phyloP scores from a whole-genome alignment of 2,329 filamentous ascomycete species.

The Uncinocarpus reesii region DNA sequence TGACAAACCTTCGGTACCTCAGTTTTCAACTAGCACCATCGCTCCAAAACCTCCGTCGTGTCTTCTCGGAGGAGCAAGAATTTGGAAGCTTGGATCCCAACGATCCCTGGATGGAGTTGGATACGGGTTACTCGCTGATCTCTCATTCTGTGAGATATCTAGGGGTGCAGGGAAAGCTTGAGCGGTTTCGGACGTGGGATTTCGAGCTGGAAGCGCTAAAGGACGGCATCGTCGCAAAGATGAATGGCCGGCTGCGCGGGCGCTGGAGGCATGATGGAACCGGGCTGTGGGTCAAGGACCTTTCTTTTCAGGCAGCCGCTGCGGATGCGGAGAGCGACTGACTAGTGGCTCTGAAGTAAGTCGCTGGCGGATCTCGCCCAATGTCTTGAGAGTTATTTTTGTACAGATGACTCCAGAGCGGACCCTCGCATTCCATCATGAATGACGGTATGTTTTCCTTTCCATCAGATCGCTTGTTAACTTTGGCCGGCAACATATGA shows the following conservation, averaged over 20 bases:
- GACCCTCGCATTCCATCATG: no score
- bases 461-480: no score
- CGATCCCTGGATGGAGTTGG: slow-evolving; percentile 46
- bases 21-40: slow-evolving; percentile 45
- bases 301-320: neutral
- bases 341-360: neutral
- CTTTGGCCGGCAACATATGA: neutral
- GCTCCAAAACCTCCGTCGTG: slow-evolving; percentile 22
- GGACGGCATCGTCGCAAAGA: slow-evolving; percentile 21
- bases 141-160: slow-evolving; percentile 27
- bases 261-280: slow-evolving; percentile 26
- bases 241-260: slow-evolving; percentile 21
- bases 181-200: slow-evolving; percentile 25
- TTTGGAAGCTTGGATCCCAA: slow-evolving; percentile 32
- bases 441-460: no score
- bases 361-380: no score
- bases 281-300: slow-evolving; percentile 23
- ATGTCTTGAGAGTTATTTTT: no score
- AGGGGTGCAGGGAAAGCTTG: slow-evolving; percentile 17
- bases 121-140: slow-evolving; percentile 42
- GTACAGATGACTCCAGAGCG: neutral
- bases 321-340: neutral
- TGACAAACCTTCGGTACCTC: slow-evolving; percentile 45
- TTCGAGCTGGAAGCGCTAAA: slow-evolving; percentile 26
- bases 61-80: slow-evolving; percentile 32